A percentile compares a stretch with the other conserved stretches of the same genome.
phyloP scores from a whole-genome alignment of 768 basidiomycete species.

The Termitomyces sp. region DNA sequence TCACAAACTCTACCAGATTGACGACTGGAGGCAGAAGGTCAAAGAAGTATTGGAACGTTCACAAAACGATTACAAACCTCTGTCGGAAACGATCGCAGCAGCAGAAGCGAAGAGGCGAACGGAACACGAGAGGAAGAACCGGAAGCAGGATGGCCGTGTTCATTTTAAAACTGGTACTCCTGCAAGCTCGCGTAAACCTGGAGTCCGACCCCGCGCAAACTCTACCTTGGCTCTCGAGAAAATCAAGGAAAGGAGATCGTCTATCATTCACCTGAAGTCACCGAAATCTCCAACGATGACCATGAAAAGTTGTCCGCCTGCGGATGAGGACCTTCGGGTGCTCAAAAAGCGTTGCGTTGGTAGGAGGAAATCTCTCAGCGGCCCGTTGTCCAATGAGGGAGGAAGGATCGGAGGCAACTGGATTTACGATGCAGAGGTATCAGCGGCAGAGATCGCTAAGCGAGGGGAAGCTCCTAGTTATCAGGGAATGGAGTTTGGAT shows the following conservation, averaged over 20 bases:
- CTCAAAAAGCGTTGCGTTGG: slow-evolving; percentile 56
- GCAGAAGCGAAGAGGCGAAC: slow-evolving; percentile 2
- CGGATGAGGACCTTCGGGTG: slow-evolving; percentile 25
- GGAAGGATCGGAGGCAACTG: slow-evolving; percentile 28
- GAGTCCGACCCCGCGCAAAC: slow-evolving; percentile 28
- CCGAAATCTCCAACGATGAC: neutral
- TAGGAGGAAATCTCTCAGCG: slow-evolving; percentile 40
- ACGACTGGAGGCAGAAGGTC: slow-evolving; percentile 55
- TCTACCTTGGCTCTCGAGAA: slow-evolving; percentile 21
- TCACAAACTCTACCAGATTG: slow-evolving; percentile 57
- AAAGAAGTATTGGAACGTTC: slow-evolving; percentile 48
- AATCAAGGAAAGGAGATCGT: slow-evolving; percentile 9
- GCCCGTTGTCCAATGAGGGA: slow-evolving; percentile 19
- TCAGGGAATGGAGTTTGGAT: neutral
- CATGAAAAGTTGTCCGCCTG: slow-evolving; percentile 4
- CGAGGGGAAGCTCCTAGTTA: neutral
- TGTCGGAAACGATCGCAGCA: slow-evolving; percentile 33
- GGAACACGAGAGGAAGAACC: neutral
- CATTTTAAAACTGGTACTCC: slow-evolving; percentile 22
- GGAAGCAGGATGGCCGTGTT: slow-evolving; percentile 15
- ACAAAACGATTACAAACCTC: slow-evolving; percentile 50
- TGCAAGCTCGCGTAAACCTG: slow-evolving; percentile 14
- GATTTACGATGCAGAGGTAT: slow-evolving; percentile 48
- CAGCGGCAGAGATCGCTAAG: slow-evolving; percentile 31
- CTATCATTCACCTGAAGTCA: slow-evolving; percentile 4